Percentiles rank a stretch among this genome's conserved stretches.
Evolutionary conservation across 139 green algal genomes (phyloP).

Genomic region (Chlorokybus atmophyticus): DNA sequence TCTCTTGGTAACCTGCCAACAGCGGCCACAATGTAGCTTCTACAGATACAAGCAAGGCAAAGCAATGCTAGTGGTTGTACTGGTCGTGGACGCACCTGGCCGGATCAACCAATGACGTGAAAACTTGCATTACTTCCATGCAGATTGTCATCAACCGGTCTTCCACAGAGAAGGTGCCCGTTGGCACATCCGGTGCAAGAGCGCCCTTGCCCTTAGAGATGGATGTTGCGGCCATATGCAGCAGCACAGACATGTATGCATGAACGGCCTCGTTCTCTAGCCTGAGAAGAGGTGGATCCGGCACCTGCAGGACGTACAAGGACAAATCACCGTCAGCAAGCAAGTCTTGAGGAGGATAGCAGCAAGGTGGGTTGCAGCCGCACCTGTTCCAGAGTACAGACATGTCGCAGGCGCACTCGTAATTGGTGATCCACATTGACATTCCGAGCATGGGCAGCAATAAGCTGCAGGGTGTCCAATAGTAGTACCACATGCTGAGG

Average conservation of each 20-base stretch:
- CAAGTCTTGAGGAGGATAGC: too few relatives aligned
- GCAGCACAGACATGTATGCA: slow-evolving; percentile 67
- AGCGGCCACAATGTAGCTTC: neutral
- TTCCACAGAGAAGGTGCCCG: neutral
- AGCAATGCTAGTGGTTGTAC: neutral
- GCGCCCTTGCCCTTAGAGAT: neutral
- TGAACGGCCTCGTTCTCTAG: slow-evolving; percentile 76
- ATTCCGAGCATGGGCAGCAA: slow-evolving; percentile 44
- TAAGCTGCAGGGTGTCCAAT: slow-evolving; percentile 47
- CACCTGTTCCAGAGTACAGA: slow-evolving; percentile 17
- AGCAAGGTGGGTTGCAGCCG: too few relatives aligned
- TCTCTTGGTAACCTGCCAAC: neutral
- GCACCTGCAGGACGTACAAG: slow-evolving; percentile 24
- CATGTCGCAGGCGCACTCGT: neutral
- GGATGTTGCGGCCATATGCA: slow-evolving; percentile 31
- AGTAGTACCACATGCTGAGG: slow-evolving; percentile 31
- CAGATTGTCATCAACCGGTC: neutral
- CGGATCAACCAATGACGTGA: too few relatives aligned
- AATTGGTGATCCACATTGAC: slow-evolving; percentile 48
- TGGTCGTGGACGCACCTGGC: too few relatives aligned
- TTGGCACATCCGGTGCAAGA: neutral
- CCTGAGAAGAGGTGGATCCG: slow-evolving; percentile 80
- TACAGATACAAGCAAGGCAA: neutral
- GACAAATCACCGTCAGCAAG: too few relatives aligned
- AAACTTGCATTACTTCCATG: too few relatives aligned